Conservation (phyloP, 2,329 filamentous ascomycete species). For the Didymellaceae sp. region DNA sequence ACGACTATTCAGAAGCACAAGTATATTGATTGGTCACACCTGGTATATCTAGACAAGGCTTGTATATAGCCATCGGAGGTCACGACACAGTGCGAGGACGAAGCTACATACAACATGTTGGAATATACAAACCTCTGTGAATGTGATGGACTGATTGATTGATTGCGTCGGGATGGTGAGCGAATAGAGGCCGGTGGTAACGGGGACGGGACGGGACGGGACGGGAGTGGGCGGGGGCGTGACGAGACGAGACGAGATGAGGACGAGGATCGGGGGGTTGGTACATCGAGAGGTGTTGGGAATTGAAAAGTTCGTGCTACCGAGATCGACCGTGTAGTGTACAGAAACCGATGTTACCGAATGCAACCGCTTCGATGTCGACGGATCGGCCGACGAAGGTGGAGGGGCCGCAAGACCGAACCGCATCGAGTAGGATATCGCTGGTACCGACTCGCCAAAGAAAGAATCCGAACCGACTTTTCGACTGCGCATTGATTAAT, state of each 20-base stretch:
- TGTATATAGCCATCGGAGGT: not conserved
- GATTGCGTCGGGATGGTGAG: slow-evolving; percentile 9
- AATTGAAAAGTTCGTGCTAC: slow-evolving; percentile 39
- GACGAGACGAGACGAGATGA: slow-evolving; percentile 1
- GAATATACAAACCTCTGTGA: slow-evolving; percentile 21
- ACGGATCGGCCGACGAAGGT: slow-evolving; percentile 41
- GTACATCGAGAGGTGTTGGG: slow-evolving; percentile 21
- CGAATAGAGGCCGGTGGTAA: slow-evolving; percentile 4
- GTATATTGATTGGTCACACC: not conserved
- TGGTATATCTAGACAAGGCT: not conserved
- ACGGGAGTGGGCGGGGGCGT: slow-evolving; percentile 4
- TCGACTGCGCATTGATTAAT: slow-evolving; percentile 48
- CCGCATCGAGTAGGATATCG: slow-evolving; percentile 45
- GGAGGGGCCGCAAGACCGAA: slow-evolving; percentile 33
- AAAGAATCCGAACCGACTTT: slow-evolving; percentile 41
- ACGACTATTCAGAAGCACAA: too few species aligned
- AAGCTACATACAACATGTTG: slow-evolving; percentile 10
- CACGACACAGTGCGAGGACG: not conserved
- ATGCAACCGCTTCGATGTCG: slow-evolving; percentile 41
- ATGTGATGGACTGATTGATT: not conserved
- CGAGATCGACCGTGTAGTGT: slow-evolving; percentile 47
- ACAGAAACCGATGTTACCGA: slow-evolving; percentile 38
- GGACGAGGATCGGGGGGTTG: slow-evolving; percentile 22
- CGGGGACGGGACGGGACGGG: not conserved
- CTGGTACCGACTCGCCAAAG: slow-evolving; percentile 45